These are phyloP conservation scores for Canna indica DNA, from an alignment of 176 grass and related monocot species.

Conservation along the genomic window DNA sequence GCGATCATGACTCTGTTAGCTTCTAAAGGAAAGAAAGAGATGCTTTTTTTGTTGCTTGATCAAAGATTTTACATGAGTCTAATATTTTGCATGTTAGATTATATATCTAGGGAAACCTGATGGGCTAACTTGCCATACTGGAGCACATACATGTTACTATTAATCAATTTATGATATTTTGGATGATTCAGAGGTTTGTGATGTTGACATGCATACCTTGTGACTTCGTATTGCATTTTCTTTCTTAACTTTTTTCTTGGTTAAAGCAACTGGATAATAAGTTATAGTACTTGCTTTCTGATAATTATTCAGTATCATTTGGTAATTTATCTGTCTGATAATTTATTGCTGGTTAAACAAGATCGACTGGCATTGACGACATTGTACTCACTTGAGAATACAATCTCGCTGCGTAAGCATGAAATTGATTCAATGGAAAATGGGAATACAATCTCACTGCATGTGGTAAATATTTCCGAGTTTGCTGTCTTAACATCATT, in stretches of 20 bases:
- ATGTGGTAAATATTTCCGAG: no score
- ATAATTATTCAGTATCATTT: no score
- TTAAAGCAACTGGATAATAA: no score
- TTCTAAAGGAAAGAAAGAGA: constrained; percentile 9
- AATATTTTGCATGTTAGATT: no score
- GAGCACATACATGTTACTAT: constrained; percentile 81
- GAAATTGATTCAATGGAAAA: constrained; percentile 37
- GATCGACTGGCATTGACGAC: constrained; percentile 45
- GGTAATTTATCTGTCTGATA: constrained; percentile 2
- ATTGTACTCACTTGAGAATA: constrained; percentile 71
- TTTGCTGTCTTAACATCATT: no score
- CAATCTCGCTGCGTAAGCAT: constrained; percentile 55
- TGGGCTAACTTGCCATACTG: constrained; percentile 93
- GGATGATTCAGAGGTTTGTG: constrained; percentile 50
- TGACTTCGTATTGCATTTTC: constrained; percentile 12
- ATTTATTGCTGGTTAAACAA: constrained; percentile 16
- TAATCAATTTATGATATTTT: constrained; percentile 64
- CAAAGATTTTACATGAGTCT: background rate
- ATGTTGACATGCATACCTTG: background rate
- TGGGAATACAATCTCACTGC: no score
- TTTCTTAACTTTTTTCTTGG: no score
- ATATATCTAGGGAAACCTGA: constrained; percentile 92
- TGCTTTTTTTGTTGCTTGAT: background rate
- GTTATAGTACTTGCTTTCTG: no score
- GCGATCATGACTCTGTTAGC: constrained; percentile 83